A percentile compares a stretch with the other conserved stretches of the same genome.
Conservation (phyloP, 371 early-diverging fungal species). For the Mucor circinelloides region DNA sequence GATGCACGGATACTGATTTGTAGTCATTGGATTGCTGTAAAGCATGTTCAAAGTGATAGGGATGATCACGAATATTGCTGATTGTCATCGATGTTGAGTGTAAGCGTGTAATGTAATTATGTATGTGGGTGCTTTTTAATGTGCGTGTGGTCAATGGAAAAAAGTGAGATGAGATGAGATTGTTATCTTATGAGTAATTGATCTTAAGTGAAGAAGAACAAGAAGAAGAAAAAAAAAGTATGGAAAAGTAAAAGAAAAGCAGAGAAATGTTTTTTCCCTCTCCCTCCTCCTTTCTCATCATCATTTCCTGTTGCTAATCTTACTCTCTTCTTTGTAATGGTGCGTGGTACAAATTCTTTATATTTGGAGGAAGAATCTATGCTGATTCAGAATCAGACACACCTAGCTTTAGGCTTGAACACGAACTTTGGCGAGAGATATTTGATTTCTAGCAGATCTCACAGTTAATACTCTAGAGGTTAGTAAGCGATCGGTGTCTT, state of each 20-base stretch:
- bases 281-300: not conserved
- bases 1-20: slow-evolving; percentile 15
- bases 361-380: not conserved
- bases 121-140: not conserved
- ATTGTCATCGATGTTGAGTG: slow-evolving; percentile 6
- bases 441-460: too few species aligned
- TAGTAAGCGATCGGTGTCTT: not conserved
- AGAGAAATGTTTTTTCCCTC: not conserved
- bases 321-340: not conserved
- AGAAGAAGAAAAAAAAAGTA: not conserved
- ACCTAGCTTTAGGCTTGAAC: too few species aligned
- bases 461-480: too few species aligned
- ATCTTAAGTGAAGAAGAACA: too few species aligned
- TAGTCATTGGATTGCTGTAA: slow-evolving; percentile 35
- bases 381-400: not conserved
- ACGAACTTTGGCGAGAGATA: too few species aligned
- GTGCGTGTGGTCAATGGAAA: not conserved
- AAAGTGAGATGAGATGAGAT: not conserved
- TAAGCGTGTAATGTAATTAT: not conserved
- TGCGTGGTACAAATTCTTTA: not conserved
- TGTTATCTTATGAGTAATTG: not conserved
- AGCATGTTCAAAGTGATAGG: slow-evolving; percentile 43
- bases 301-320: not conserved
- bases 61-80: slow-evolving; percentile 40
- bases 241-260: not conserved